Base-by-base conservation (phyloP, 495 filamentous ascomycete genomes). In the Penicillium samsonianum region DNA sequence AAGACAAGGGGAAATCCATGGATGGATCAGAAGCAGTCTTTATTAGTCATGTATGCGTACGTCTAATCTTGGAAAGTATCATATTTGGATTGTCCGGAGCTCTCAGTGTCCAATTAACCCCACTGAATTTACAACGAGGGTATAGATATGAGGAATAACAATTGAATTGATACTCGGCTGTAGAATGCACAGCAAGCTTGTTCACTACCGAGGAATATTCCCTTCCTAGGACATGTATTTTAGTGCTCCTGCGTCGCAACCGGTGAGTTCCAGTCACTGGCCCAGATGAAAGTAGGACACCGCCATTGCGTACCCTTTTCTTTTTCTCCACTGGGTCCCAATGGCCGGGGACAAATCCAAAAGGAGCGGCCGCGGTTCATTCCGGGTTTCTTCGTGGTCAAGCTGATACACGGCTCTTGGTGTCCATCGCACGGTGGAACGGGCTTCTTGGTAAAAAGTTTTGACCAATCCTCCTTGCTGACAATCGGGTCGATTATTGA, bases 231-330 rank as follows among this genome's bases (percentile, higher is more conserved):
- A 37, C 28, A 50, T 37, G 10, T 19, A 23, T 33, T 8, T 25
- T n/a, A 64, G 43, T 30, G 12, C 42, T 52, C 57, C 23, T 51
- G 59, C 44, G 38, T 31, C 59, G 57, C 19, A 31, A 49, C 50
- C 8, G 61, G 61, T 9, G 72, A 54, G 60, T 81, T 86, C 90
- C 90, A 93, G 64, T 94, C 90, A 61, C 88, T 93, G 40, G 85
- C 85, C 92, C 92, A 96, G 53, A 96, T 91, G 63, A 96, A 96
- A 0, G 91, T 96, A 2, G 77, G 70, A 69, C 92, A 96, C 3
- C 90, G 84, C 85, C 92, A 96, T 62, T 92, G 78, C 0, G 90
- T 91, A 1, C 87, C 87, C 43, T 75, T 84, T 67, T 96, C 91
- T 61, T 93, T 94, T 48, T 85, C 78, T 3, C 92, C 92, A 3